Conservation (phyloP, 2,329 filamentous ascomycete genomes). For the Alternaria alternata region DNA sequence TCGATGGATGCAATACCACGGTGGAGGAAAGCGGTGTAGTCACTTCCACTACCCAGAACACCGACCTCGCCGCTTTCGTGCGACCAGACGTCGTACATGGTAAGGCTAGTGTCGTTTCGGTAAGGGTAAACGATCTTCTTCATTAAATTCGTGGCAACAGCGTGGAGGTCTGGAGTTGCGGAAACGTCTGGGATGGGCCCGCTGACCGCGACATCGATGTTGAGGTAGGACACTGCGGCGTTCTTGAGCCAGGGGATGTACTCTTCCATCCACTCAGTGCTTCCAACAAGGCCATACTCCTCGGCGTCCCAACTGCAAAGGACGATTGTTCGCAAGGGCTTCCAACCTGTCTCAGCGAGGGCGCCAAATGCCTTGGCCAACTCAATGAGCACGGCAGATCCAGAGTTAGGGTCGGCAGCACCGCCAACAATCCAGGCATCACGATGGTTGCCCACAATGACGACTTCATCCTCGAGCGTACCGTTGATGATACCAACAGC, state of each 20-base stretch:
- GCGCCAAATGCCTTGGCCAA: slow-evolving; percentile 60
- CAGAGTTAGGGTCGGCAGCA: slow-evolving; percentile 62
- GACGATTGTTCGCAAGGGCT: slow-evolving; percentile 60
- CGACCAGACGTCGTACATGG: slow-evolving; percentile 58
- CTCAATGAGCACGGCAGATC: slow-evolving; percentile 60
- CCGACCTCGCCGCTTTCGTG: slow-evolving; percentile 48
- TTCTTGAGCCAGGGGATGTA: slow-evolving; percentile 58
- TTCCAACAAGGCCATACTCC: slow-evolving; percentile 50
- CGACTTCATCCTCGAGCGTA: slow-evolving; percentile 64
- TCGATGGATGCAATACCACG: slow-evolving; percentile 55
- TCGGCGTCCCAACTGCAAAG: slow-evolving; percentile 56
- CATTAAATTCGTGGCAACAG: slow-evolving; percentile 45
- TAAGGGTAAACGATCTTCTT: slow-evolving; percentile 55
- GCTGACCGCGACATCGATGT: slow-evolving; percentile 60
- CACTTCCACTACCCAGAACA: slow-evolving; percentile 57
- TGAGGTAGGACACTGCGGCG: slow-evolving; percentile 59
- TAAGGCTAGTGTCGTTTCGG: slow-evolving; percentile 49
- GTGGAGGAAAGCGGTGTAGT: slow-evolving; percentile 59
- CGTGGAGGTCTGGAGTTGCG: slow-evolving; percentile 54
- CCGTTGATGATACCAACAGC: slow-evolving; percentile 74
- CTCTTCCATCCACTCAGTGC: slow-evolving; percentile 61
- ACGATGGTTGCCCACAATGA: slow-evolving; percentile 62
- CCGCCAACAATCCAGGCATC: slow-evolving; percentile 65
- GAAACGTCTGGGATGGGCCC: slow-evolving; percentile 53
- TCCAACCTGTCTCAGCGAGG: slow-evolving; percentile 59